Evolutionary conservation across 2,329 filamentous ascomycete genomes (phyloP).

Genomic region (Fusarium anguioides): DNA sequence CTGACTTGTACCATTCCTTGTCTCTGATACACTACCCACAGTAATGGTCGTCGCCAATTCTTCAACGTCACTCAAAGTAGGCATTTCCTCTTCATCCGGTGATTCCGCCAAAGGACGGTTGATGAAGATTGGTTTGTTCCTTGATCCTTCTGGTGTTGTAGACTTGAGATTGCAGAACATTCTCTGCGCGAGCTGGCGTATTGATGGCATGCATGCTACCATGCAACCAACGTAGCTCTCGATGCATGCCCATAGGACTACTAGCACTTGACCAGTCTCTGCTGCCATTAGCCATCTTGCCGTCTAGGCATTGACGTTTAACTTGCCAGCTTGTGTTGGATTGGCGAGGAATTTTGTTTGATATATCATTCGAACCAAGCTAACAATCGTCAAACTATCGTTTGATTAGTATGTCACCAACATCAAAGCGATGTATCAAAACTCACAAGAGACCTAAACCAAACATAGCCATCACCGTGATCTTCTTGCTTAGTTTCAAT

Average conservation of each 20-base stretch:
- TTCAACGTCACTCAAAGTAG: not conserved
- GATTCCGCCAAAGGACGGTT: not conserved
- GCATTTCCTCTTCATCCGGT: not conserved
- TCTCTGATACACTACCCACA: not conserved
- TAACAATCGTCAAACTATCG: no score
- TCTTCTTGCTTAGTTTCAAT: constrained; percentile 16
- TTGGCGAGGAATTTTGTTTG: fast-evolving
- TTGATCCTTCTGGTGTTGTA: not conserved
- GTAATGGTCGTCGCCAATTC: not conserved
- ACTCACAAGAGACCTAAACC: constrained; percentile 30
- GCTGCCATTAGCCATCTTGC: no score
- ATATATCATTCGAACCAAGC: no score
- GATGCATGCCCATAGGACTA: not conserved
- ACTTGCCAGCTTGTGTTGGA: fast-evolving
- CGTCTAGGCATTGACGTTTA: no score
- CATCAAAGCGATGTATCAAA: no score
- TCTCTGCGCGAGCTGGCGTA: not conserved
- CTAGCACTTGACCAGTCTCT: fast-evolving
- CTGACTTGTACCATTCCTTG: not conserved
- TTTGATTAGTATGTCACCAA: no score
- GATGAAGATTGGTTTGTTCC: not conserved
- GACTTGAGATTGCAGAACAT: fast-evolving
- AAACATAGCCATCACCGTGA: constrained; percentile 27
- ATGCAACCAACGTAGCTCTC: constrained; percentile 10
- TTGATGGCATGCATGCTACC: constrained; percentile 1